Evolutionary conservation across 768 basidiomycete species (phyloP).

Genomic region (Lactarius psammicola): DNA sequence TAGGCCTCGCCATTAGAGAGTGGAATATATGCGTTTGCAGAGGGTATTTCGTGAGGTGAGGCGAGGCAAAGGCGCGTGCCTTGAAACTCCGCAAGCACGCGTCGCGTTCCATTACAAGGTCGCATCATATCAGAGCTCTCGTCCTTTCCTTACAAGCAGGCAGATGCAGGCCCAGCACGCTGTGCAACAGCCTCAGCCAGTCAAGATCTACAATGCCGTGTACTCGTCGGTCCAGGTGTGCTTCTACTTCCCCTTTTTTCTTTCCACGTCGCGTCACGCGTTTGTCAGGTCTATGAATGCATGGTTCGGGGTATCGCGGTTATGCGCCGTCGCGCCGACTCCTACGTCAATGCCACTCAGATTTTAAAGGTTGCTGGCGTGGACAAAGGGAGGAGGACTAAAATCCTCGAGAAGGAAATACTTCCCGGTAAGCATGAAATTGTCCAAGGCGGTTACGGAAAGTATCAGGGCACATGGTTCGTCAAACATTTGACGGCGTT

Average conservation of each 20-base stretch:
- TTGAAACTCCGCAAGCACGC: conserved; percentile 30
- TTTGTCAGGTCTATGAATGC: conserved; percentile 85
- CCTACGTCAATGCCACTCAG: conserved; percentile 97
- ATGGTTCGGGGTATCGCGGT: conserved; percentile 98
- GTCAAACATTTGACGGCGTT: conserved; percentile 31
- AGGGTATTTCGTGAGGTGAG: too few relatives aligned
- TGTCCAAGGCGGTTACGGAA: conserved; percentile 98
- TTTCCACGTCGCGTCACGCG: conserved; percentile 26
- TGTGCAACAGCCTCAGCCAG: conserved; percentile 41
- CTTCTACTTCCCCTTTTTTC: conserved; percentile 13
- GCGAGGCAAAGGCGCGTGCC: conserved; percentile 10
- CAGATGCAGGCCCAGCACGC: conserved; percentile 24
- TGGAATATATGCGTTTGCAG: neutral
- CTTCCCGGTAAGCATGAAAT: conserved; percentile 95
- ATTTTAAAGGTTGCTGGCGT: conserved; percentile 98
- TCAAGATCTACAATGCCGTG: conserved; percentile 92
- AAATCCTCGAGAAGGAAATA: conserved; percentile 97
- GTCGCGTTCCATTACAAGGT: conserved; percentile 14
- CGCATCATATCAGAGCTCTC: neutral
- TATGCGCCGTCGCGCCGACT: conserved; percentile 93
- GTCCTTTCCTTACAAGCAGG: conserved; percentile 1
- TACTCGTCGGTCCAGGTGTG: conserved; percentile 85
- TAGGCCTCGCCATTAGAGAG: conserved; percentile 6
- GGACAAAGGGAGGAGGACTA: conserved; percentile 93
- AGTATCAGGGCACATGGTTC: conserved; percentile 99